Base-by-base conservation (phyloP, 2,329 filamentous ascomycete species). In the Sporothrix curviconia region DNA sequence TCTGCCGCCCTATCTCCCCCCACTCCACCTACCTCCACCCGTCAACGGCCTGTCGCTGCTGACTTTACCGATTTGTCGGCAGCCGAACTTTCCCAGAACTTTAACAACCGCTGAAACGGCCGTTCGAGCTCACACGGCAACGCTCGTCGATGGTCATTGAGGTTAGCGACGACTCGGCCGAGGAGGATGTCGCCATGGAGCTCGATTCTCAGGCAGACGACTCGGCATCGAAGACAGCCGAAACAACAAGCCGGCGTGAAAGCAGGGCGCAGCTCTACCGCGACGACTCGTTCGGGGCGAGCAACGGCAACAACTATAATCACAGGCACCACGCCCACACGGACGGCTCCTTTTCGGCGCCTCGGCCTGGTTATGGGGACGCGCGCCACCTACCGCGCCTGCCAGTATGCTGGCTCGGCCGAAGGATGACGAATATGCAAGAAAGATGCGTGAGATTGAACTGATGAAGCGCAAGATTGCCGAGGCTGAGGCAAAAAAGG, bases 141-240 rank as follows among this genome's bases (percentile, higher is more conserved):
- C 78, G 85, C 24, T 78, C 84, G 51, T 80, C 80, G 3, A 80
- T 95, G 54, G 81, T 96, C 39, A 95, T 96, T 63, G 83, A 95
- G 62, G 86, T 95, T 39, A 95, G 90, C 67, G 92, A 95, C 28
- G 81, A 77, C 24, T 77, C 75, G 7, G 78, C 79, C 30, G 80
- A 80, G 37, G 80, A 83, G 51, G 82, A 85, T 62, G 78, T 84
- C 47, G 84, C 84, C 57, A 87, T 86, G 83, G 85, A 88, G 34
- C 76, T 86, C 24, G 82, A 82, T 25, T 82, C 79, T 47, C 77
- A 76, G 9, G 73, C 71, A 28, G 76, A 78, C 22, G 73, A 73
- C 3, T 37, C 46, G 12, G 32, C 28, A 12, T 19, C 15, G 19
- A 28, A 32, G 15, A n/a, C 17, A 8, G 12, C 12, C 9, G 15